Evolutionary conservation across 2,329 filamentous ascomycete genomes (phyloP), one percentile per base, ranked within the genome.

Genomic region (Hymenoscyphus repandus): DNA sequence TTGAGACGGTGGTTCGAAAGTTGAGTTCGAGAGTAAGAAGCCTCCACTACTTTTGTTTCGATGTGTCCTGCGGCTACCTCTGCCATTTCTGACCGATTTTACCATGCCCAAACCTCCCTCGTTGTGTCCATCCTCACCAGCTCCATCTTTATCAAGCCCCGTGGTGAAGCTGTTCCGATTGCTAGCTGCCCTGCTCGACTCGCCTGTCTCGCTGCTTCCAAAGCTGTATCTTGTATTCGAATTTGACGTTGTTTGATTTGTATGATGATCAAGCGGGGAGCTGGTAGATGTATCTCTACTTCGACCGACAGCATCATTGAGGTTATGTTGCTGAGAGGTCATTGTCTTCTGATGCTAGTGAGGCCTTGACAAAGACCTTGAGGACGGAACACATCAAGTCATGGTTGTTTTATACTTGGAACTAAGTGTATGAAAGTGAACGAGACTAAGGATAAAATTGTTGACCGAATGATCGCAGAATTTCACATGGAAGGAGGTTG

Each of bases 151-250:
- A 27, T 53, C 36, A 17, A 31, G 20, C 47, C 20, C 51, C 12
- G 50, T 52, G 20, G 49, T 52, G 27, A 54, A 44, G 40, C 58
- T 62, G 45, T 58, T 57, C 47, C 57, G 54, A 30, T 63, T 56
- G 51, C 68, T 69, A 3, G 61, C 66, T n/a, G 64, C 57, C 12
- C 62, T 63, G 54, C 72, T 77, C 48, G 74, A 70, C 58, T 74
- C 73, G 54, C 71, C 72, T 7, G 68, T 69, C 40, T 75, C 73
- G 58, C 72, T 68, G 59, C 70, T 71, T 11, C 59, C 64, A 53
- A 64, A 58, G 56, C 69, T 70, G 45, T 43, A 66, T 63, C 56
- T 64, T 61, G 54, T 50, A 5, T 43, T 54, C 1, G 54, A 53
- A 32, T 54, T 59, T 7, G 57, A 57, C 13, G 55, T 58, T 44